These are phyloP conservation scores for Claviceps monticola DNA, from an alignment of 2,329 filamentous ascomycete genomes.

Conservation along the genomic window DNA sequence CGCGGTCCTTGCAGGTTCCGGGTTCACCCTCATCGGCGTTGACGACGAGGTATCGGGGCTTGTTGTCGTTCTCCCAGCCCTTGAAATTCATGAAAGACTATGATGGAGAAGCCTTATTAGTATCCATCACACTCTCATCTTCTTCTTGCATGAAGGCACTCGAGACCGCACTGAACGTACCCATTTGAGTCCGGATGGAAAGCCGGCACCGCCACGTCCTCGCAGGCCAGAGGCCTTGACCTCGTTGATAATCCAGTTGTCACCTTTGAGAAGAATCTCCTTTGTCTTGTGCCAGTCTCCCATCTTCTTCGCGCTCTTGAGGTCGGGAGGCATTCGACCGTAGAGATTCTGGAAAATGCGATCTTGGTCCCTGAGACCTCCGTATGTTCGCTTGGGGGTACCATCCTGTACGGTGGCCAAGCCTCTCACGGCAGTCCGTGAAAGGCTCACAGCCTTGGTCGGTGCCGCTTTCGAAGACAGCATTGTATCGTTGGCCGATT, in stretches of 20 bases:
- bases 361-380: conserved; percentile 89
- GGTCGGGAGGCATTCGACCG: conserved; percentile 76
- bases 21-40: conserved; percentile 98
- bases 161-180: conserved; percentile 37
- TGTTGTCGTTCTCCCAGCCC: conserved; percentile 95
- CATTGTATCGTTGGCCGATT: conserved; percentile 24
- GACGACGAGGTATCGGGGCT: conserved; percentile 92
- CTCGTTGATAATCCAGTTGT: conserved; percentile 98
- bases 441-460: conserved; percentile 24
- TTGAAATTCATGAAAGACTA: conserved; percentile 99
- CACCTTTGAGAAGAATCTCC: conserved; percentile 91
- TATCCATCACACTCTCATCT: background rate
- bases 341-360: conserved; percentile 99
- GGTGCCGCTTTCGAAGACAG: conserved; percentile 31
- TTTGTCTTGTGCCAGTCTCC: conserved; percentile 99
- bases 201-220: conserved; percentile 92
- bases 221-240: conserved; percentile 92
- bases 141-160: too few relatives aligned
- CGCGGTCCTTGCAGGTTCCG: conserved; percentile 97
- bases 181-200: conserved; percentile 98
- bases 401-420: conserved; percentile 73
- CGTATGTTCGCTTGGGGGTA: conserved; percentile 58
- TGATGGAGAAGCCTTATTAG: background rate
- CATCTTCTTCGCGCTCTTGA: conserved; percentile 93
- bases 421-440: conserved; percentile 41